Evolutionary conservation across 495 filamentous ascomycete genomes (phyloP).

Genomic region (Aspergillus bertholletiae): DNA sequence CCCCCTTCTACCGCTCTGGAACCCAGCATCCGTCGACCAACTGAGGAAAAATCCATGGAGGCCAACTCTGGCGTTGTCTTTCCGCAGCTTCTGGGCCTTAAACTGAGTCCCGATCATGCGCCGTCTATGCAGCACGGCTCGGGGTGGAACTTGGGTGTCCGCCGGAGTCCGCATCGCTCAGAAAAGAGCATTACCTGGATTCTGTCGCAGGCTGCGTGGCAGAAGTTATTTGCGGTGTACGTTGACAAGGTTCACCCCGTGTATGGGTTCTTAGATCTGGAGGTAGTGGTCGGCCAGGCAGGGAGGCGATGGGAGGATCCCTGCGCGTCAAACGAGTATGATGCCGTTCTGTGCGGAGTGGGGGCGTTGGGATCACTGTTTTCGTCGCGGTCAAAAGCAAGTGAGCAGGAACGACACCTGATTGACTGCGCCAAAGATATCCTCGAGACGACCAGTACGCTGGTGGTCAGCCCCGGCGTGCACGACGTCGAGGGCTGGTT

Average conservation of each 20-base stretch:
- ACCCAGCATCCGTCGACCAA: not conserved
- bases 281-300: constrained; percentile 1
- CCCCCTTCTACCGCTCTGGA: constrained; percentile 5
- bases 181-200: constrained; percentile 14
- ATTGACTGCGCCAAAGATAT: constrained; percentile 26
- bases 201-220: constrained; percentile 15
- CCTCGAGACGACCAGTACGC: constrained; percentile 24
- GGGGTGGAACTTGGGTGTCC: constrained; percentile 36
- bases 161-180: constrained; percentile 9
- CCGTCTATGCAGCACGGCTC: constrained; percentile 30
- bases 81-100: not conserved
- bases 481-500: constrained; percentile 35
- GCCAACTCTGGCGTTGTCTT: not conserved
- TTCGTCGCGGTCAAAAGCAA: constrained; percentile 7
- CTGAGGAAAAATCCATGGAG: not conserved
- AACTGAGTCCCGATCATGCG: constrained; percentile 4
- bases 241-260: constrained; percentile 29
- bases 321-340: not conserved
- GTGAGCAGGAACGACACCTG: constrained; percentile 19
- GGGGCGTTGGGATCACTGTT: constrained; percentile 32
- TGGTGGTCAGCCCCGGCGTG: constrained; percentile 5
- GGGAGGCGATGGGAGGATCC: not conserved
- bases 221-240: constrained; percentile 22
- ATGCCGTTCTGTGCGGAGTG: constrained; percentile 21
- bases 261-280: constrained; percentile 34